Conservation (phyloP, 306 rosid genomes). For the Gleditsia sinensis region DNA sequence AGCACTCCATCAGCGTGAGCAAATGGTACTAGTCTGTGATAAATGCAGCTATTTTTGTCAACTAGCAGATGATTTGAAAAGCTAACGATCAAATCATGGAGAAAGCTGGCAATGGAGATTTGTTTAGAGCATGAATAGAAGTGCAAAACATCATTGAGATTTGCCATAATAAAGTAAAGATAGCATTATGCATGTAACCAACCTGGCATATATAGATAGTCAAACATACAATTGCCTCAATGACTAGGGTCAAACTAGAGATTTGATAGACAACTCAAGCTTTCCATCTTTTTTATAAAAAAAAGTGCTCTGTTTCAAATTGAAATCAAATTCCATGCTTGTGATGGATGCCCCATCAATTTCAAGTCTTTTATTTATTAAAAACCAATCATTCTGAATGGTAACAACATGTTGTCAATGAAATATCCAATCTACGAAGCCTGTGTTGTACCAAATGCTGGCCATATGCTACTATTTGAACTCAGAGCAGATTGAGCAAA, state of each 20-base stretch:
- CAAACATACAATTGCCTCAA: not conserved
- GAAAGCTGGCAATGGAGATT: not conserved
- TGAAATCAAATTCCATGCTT: not conserved
- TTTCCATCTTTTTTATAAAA: no score
- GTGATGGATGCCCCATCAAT: not conserved
- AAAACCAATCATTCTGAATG: not conserved
- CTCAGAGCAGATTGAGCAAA: not conserved
- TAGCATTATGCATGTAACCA: not conserved
- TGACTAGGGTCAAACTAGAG: not conserved
- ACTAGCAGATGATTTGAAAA: not conserved
- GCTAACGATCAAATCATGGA: slow-evolving; percentile 9
- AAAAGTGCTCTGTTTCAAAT: not conserved
- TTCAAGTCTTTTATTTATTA: not conserved
- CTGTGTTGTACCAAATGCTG: not conserved
- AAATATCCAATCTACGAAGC: not conserved
- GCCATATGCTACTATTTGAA: not conserved
- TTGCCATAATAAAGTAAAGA: not conserved
- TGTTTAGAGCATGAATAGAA: not conserved
- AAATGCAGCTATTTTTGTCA: slow-evolving; percentile 17
- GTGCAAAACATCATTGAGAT: not conserved
- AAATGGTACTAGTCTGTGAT: not conserved
- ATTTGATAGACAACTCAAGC: not conserved
- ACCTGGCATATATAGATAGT: no score
- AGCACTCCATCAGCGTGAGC: not conserved
- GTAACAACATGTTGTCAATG: not conserved